Conservation (phyloP, 768 basidiomycete species). For the Trametes cubensis region DNA sequence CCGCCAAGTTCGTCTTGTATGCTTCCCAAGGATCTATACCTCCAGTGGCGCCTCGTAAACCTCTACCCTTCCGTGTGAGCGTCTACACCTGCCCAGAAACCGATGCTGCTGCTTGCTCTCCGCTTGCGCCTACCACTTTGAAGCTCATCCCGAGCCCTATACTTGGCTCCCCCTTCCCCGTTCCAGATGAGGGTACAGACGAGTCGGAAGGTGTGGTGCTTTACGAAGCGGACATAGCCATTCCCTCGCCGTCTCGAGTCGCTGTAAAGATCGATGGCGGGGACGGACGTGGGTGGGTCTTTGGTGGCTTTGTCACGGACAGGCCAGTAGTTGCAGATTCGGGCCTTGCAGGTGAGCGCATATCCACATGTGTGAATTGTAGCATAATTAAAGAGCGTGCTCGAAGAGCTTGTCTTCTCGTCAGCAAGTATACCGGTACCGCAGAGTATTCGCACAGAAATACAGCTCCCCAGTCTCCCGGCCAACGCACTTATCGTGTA, state of each 20-base stretch:
- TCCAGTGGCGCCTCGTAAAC: constrained; percentile 52
- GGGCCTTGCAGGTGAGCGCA: constrained; percentile 48
- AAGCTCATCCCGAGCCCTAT: constrained; percentile 67
- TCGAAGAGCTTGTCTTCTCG: constrained; percentile 17
- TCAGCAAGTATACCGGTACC: constrained; percentile 17
- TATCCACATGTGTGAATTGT: not conserved
- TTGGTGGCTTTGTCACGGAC: constrained; percentile 51
- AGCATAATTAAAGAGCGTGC: not conserved
- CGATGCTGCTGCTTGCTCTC: constrained; percentile 16
- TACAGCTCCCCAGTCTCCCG: constrained; percentile 58
- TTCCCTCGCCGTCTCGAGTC: constrained; percentile 44
- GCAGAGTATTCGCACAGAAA: constrained; percentile 41
- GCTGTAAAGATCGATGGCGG: constrained; percentile 55
- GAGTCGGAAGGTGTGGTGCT: constrained; percentile 76
- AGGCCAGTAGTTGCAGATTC: constrained; percentile 38
- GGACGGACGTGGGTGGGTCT: constrained; percentile 62
- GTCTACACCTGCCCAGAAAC: constrained; percentile 48
- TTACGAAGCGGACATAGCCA: constrained; percentile 54
- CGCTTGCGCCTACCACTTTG: constrained; percentile 46
- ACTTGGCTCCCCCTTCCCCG: constrained; percentile 58
- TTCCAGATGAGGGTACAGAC: constrained; percentile 67
- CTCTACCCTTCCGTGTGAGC: constrained; percentile 47
- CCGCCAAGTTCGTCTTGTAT: constrained; percentile 49
- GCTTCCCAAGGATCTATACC: constrained; percentile 62
- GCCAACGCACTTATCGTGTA: constrained; percentile 71